phyloP scores from a whole-genome alignment of 352 stramenopile genomes.

The Pythium chondricola region DNA sequence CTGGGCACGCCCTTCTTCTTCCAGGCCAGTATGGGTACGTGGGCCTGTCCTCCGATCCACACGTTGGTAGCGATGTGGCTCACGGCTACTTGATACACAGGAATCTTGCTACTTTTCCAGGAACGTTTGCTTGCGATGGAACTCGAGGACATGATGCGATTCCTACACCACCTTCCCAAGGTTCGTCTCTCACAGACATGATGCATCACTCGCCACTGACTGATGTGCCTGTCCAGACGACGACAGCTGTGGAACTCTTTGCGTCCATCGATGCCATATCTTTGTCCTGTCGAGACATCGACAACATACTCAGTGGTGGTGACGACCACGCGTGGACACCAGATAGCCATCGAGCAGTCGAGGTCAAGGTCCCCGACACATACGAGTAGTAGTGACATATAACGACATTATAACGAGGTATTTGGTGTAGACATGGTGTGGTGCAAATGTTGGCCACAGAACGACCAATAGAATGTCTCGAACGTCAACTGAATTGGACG shows the following conservation, averaged over 20 bases:
- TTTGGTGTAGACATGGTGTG: conserved; percentile 9
- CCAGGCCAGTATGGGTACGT: conserved; percentile 75
- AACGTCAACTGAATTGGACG: too few species aligned
- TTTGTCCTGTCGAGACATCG: conserved; percentile 70
- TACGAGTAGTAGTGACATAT: conserved; percentile 44
- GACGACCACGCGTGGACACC: conserved; percentile 60
- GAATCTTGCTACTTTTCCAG: conserved; percentile 66
- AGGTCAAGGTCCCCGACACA: conserved; percentile 68
- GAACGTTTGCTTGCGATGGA: conserved; percentile 65
- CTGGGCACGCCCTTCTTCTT: conserved; percentile 83
- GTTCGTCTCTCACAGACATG: conserved; percentile 6
- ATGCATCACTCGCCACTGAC: neutral
- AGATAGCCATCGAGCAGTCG: conserved; percentile 46
- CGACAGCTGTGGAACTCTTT: conserved; percentile 55
- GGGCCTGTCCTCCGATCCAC: neutral
- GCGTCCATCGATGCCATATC: conserved; percentile 52
- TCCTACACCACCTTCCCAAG: conserved; percentile 75
- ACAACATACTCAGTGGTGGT: conserved; percentile 51
- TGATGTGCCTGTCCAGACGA: conserved; percentile 26
- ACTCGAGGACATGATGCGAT: conserved; percentile 65
- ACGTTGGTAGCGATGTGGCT: neutral
- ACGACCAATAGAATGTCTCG: conserved; percentile 11
- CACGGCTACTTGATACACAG: too few species aligned
- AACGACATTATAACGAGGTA: conserved; percentile 9
- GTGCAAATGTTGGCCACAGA: conserved; percentile 4